Conservation (phyloP, 169 alveolate genomes). For the Babesia bovis region DNA sequence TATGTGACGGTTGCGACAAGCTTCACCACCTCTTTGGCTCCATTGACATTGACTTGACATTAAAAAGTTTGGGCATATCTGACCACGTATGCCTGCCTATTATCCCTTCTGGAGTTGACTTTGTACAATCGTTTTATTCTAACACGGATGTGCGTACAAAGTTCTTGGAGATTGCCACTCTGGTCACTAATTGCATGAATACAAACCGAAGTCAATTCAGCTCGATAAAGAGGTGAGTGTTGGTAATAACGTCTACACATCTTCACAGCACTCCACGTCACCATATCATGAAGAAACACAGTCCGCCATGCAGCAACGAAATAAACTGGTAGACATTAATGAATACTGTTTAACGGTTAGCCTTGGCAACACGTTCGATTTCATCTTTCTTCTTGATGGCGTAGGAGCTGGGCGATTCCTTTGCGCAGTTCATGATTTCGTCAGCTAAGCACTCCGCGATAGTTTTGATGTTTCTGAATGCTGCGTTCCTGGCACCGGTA, state of each 20-base stretch:
- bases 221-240: constrained; percentile 3
- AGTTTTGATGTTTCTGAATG: constrained; percentile 97
- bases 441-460: constrained; percentile 99
- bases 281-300: background rate
- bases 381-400: constrained; percentile 99
- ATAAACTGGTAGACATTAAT: constrained; percentile 20
- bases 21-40: constrained; percentile 37
- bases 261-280: background rate
- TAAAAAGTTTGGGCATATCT: background rate
- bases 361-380: constrained; percentile 99
- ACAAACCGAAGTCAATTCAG: background rate
- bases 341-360: constrained; percentile 92
- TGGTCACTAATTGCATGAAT: background rate
- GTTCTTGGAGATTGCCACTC: constrained; percentile 1
- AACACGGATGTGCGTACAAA: constrained; percentile 7
- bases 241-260: background rate
- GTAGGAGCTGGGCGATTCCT: constrained; percentile 94
- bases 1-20: constrained; percentile 73
- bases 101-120: background rate
- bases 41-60: constrained; percentile 3
- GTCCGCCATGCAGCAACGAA: constrained; percentile 11
- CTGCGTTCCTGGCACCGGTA: constrained; percentile 96
- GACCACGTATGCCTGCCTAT: constrained; percentile 9
- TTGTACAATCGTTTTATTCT: constrained; percentile 5
- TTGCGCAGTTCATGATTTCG: constrained; percentile 97